Evolutionary conservation across 352 stramenopile species (phyloP).

Genomic region (Blastocystis hominis): DNA sequence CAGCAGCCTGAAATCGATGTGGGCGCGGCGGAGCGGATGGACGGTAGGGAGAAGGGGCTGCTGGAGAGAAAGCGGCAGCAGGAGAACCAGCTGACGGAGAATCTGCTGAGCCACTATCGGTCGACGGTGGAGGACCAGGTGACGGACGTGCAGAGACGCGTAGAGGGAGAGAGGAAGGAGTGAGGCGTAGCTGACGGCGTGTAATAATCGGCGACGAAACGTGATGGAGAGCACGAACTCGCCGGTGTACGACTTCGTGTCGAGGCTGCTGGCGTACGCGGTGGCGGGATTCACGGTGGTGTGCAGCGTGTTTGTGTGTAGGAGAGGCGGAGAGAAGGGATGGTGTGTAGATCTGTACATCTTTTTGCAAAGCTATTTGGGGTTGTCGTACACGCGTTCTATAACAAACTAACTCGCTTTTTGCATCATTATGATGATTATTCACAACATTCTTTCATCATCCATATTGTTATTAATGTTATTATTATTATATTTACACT

Average conservation of each 20-base stretch:
- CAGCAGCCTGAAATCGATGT: not conserved
- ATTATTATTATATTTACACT: too few species aligned
- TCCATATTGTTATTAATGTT: not conserved
- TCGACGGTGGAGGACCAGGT: conserved; percentile 29
- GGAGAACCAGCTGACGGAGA: conserved; percentile 8
- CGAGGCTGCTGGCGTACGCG: conserved; percentile 18
- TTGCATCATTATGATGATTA: too few species aligned
- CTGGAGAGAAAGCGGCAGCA: not conserved
- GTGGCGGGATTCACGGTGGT: conserved; percentile 25
- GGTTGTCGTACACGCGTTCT: not conserved
- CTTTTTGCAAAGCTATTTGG: conserved; percentile 4
- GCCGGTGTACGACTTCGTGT: conserved; percentile 22
- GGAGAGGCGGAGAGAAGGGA: not conserved
- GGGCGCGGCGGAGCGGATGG: not conserved
- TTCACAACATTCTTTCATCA: not conserved
- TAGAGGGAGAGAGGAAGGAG: not conserved
- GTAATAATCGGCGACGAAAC: conserved; percentile 26
- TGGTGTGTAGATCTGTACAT: conserved; percentile 26
- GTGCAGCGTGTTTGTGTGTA: conserved; percentile 45
- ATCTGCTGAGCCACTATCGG: conserved; percentile 34
- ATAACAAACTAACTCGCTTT: not conserved
- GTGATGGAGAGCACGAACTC: conserved; percentile 7
- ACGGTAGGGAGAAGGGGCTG: conserved; percentile 4
- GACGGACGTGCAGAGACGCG: conserved; percentile 31
- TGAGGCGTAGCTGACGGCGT: conserved; percentile 7